These are phyloP conservation scores for Mycena capillaripes DNA, from an alignment of 768 basidiomycete genomes.

Conservation along the genomic window DNA sequence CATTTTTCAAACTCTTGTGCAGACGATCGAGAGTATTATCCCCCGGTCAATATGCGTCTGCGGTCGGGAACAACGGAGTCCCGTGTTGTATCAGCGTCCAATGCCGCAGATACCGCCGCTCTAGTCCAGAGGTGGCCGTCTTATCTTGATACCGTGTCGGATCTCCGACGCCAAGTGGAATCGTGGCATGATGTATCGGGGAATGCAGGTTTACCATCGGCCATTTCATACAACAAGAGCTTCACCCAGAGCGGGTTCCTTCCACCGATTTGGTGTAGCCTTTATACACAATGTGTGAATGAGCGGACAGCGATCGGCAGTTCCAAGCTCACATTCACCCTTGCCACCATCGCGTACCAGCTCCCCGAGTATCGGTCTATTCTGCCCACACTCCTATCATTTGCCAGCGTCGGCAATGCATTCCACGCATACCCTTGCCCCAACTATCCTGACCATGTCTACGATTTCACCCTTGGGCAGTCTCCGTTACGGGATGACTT, in stretches of 20 bases:
- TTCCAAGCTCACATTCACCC: no score
- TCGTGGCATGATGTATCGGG: not conserved
- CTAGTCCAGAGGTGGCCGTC: constrained; percentile 23
- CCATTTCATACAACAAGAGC: constrained; percentile 16
- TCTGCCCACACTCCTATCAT: constrained; percentile 9
- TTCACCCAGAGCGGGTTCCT: constrained; percentile 2
- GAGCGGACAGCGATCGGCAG: no score
- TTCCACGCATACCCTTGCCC: constrained; percentile 9
- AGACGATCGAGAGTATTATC: constrained; percentile 10
- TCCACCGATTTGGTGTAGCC: no score
- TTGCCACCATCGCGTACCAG: no score
- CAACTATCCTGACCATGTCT: constrained; percentile 10
- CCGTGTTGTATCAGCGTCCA: constrained; percentile 5
- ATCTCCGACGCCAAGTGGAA: constrained; percentile 30
- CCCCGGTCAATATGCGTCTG: not conserved
- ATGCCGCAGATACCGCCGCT: constrained; percentile 22
- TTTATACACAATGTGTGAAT: no score
- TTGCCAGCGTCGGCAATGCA: constrained; percentile 15
- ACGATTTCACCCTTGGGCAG: constrained; percentile 5
- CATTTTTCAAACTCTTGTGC: not conserved
- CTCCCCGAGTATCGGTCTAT: constrained; percentile 7
- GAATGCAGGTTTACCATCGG: not conserved
- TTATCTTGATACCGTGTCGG: constrained; percentile 14
- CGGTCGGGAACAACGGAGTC: constrained; percentile 6
- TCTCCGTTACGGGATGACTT: not conserved